phyloP scores from a whole-genome alignment of 2,329 filamentous ascomycete genomes.

The Arthroderma sp. region DNA sequence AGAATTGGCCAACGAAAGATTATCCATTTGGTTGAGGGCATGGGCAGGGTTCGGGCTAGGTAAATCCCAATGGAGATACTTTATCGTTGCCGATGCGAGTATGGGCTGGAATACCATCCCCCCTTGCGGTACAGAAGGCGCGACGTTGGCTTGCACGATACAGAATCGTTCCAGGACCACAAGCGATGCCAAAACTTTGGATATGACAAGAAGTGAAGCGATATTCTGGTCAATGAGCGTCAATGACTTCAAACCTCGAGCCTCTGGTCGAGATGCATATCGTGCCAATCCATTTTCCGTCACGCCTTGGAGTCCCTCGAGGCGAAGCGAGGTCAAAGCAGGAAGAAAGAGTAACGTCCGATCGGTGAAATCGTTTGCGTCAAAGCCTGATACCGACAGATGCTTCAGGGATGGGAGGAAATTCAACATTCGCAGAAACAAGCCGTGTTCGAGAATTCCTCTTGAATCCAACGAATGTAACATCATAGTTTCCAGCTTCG shows the following conservation, averaged over 20 bases:
- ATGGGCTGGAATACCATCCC: constrained; percentile 34
- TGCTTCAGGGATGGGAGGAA: constrained; percentile 40
- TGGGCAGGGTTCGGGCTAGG: constrained; percentile 25
- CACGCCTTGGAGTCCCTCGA: constrained; percentile 43
- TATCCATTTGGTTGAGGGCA: constrained; percentile 26
- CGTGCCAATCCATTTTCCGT: constrained; percentile 43
- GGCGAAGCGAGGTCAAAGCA: constrained; percentile 38
- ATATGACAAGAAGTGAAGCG: constrained; percentile 38
- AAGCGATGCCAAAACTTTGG: constrained; percentile 38
- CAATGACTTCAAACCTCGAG: constrained; percentile 33
- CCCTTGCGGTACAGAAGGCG: constrained; percentile 32
- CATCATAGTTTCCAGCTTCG: constrained; percentile 40
- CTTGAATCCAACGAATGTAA: constrained; percentile 34
- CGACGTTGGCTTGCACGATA: constrained; percentile 37
- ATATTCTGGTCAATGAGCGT: constrained; percentile 42
- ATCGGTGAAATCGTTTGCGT: constrained; percentile 42
- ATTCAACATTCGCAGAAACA: constrained; percentile 41
- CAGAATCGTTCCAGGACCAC: constrained; percentile 36
- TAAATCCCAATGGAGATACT: constrained; percentile 45
- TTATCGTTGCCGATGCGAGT: constrained; percentile 37
- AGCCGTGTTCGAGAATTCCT: constrained; percentile 38
- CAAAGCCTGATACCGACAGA: constrained; percentile 42
- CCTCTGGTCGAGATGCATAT: constrained; percentile 35
- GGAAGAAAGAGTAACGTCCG: constrained; percentile 41
- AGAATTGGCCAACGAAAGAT: constrained; percentile 23